phyloP scores from a whole-genome alignment of 371 early-diverging fungal species.

The Mucor ambiguus region DNA sequence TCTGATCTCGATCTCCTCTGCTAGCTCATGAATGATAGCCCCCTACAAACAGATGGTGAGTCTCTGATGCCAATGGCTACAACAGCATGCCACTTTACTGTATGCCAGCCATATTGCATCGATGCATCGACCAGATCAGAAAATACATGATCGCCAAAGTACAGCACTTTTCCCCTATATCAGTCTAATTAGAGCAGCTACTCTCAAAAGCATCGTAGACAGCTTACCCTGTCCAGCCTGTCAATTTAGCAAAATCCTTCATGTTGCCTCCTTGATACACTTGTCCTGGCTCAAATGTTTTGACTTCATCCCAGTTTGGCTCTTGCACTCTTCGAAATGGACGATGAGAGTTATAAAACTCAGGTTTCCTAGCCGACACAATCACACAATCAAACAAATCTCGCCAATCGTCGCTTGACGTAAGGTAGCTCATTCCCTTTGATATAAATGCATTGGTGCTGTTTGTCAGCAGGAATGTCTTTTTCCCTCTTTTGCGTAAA shows the following conservation, averaged over 20 bases:
- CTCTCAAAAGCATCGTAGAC: background rate
- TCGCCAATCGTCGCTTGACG: slow-evolving; percentile 55
- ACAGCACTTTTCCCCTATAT: slow-evolving; percentile 58
- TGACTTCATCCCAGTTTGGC: slow-evolving; percentile 58
- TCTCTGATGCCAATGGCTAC: background rate
- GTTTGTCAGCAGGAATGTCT: slow-evolving; percentile 64
- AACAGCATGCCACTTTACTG: slow-evolving; percentile 20
- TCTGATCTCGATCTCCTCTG: slow-evolving; percentile 56
- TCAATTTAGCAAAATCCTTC: slow-evolving; percentile 55
- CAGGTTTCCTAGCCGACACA: slow-evolving; percentile 62
- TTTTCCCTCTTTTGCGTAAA: slow-evolving; percentile 51
- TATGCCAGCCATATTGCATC: slow-evolving; percentile 71
- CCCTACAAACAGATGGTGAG: slow-evolving; percentile 29
- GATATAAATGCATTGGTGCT: slow-evolving; percentile 59
- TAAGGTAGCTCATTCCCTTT: slow-evolving; percentile 57
- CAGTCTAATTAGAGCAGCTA: background rate
- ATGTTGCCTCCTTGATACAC: slow-evolving; percentile 69
- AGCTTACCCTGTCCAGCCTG: slow-evolving; percentile 55
- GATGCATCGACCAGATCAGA: slow-evolving; percentile 69
- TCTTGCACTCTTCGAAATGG: slow-evolving; percentile 57
- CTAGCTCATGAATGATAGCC: slow-evolving; percentile 67
- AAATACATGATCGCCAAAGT: slow-evolving; percentile 72
- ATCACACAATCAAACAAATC: slow-evolving; percentile 69
- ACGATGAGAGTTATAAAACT: slow-evolving; percentile 58
- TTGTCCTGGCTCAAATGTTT: slow-evolving; percentile 57